Base-by-base conservation (phyloP, 169 alveolate species). In the Plasmodium vivax region DNA sequence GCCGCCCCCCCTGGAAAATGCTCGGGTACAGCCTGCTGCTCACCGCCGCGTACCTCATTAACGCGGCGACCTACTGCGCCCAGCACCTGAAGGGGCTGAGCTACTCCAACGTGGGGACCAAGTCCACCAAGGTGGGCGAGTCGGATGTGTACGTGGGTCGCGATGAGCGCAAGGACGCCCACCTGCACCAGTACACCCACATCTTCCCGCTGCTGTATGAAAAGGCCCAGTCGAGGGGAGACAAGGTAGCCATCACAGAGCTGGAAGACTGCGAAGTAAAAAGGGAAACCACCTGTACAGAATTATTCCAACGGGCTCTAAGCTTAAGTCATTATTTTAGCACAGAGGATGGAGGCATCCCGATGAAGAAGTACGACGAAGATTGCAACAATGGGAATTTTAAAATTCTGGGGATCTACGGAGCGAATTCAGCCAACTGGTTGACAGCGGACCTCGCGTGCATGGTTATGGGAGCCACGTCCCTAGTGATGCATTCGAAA, bases 391-490 rank as follows among this genome's bases (percentile, higher is more conserved):
- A 79, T 3, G 94, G 94, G 30, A 16, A 8, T 3, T 90, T 90
- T 38, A 79, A 71, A 58, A 0, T 90, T 7, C 45, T 90, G 72
- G 94, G 94, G n/a, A 41, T 90, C 9, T 90, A 81, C 80, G 94
- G 91, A 41, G n/a, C 38, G 51, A 90, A 90, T 51, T 90, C 94
- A 2, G 47, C 83, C 2, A 90, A 90, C 72, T 90, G 94, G 94
- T 38, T 90, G 43, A 19, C 32, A 16, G 90, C 90, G 0, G 94
- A 90, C 62, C 38, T 90, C 2, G 83, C 94, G 14, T 8, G 68
- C 73, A 45, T 80, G 90, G 4, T 4, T 30, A 90, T 84, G 47
- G 90, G 81, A 38, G 56, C 45, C 14, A 90, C 94, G 3, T 79
- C 84, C 8, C 16, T 90, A 14, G 83, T 90, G 14, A 90, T 90